These are phyloP conservation scores for Apiotrichum gamsii DNA, from an alignment of 1,284 basidiomycete genomes.

Conservation along the genomic window DNA sequence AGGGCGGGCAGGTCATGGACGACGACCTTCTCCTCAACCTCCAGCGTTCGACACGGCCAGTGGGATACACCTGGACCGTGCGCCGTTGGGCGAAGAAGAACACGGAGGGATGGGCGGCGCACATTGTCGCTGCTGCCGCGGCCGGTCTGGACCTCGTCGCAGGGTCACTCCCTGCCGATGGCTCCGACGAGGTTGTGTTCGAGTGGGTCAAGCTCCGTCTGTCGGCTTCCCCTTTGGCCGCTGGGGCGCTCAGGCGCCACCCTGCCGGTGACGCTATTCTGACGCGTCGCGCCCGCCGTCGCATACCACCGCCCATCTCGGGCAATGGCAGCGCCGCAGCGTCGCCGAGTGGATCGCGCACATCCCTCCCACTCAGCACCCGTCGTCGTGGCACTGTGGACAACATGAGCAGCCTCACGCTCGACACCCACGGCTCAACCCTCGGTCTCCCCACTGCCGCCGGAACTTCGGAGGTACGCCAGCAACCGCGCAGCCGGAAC, in stretches of 20 bases:
- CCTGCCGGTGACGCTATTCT: conserved; percentile 5
- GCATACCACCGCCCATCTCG: neutral
- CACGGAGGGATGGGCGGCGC: conserved; percentile 37
- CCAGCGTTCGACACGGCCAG: conserved; percentile 30
- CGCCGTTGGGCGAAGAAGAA: conserved; percentile 66
- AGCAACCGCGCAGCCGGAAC: too few relatives aligned
- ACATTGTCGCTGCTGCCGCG: conserved; percentile 37
- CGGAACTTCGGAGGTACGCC: too few relatives aligned
- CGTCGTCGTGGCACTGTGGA: too few relatives aligned
- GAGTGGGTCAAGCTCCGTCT: conserved; percentile 43
- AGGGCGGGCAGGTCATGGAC: neutral
- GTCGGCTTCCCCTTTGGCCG: conserved; percentile 3
- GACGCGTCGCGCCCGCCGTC: neutral
- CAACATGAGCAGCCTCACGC: neutral
- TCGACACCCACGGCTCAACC: neutral
- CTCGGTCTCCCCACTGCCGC: too few relatives aligned
- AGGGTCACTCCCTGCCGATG: conserved; percentile 17
- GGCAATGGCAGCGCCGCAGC: too few relatives aligned
- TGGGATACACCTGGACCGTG: conserved; percentile 71
- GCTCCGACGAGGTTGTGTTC: conserved; percentile 43
- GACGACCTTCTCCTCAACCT: conserved; percentile 5
- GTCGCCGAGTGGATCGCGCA: neutral
- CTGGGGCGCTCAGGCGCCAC: conserved; percentile 9
- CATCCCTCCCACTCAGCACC: neutral
- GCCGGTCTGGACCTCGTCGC: conserved; percentile 37